These are phyloP conservation scores for Tremellales sp. DNA, from an alignment of 1,284 basidiomycete genomes.

Conservation along the genomic window DNA sequence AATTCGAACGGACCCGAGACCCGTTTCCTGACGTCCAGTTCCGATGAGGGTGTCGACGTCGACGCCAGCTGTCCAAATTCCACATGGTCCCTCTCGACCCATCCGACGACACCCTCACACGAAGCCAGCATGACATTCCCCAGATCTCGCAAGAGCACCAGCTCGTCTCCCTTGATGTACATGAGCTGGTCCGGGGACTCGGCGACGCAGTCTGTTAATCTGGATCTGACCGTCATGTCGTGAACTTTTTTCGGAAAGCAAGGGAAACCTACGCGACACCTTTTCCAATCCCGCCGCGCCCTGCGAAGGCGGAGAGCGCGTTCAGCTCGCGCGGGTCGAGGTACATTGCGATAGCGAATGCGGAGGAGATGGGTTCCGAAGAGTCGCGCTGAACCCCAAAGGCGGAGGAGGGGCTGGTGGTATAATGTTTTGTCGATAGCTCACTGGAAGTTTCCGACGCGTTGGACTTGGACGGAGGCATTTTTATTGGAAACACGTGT, in stretches of 20 bases:
- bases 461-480: too few relatives aligned
- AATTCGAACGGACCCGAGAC: constrained; percentile 35
- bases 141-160: constrained; percentile 73
- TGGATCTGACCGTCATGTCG: constrained; percentile 11
- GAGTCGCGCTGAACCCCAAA: too few relatives aligned
- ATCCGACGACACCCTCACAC: constrained; percentile 87
- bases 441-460: too few relatives aligned
- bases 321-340: constrained; percentile 39
- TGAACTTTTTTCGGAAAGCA: not conserved
- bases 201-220: constrained; percentile 64
- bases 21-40: constrained; percentile 6
- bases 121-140: constrained; percentile 59
- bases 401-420: too few relatives aligned
- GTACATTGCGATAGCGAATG: constrained; percentile 19
- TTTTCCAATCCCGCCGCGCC: constrained; percentile 36
- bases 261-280: constrained; percentile 38
- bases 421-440: too few relatives aligned
- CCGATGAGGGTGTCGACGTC: not conserved
- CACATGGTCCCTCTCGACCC: constrained; percentile 66
- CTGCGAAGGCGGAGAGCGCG: constrained; percentile 33
- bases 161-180: constrained; percentile 80
- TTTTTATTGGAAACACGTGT: too few relatives aligned
- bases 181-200: constrained; percentile 75
- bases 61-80: constrained; percentile 51
- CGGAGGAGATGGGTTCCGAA: too few relatives aligned